Conservation (phyloP, 2,329 filamentous ascomycete genomes). For the Nothomitra cinnamomea region DNA sequence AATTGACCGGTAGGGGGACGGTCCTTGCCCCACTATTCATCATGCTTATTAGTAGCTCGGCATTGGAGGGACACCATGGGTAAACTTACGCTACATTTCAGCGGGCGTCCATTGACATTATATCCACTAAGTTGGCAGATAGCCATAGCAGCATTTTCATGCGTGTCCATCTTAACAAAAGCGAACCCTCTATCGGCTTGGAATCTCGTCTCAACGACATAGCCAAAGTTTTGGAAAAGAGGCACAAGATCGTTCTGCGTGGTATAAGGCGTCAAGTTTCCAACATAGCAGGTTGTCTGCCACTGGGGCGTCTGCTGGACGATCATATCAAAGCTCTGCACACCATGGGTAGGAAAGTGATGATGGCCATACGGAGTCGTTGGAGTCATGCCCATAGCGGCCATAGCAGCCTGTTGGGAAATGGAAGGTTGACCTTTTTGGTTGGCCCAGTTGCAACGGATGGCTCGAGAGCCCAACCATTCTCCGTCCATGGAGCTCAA, state of each 20-base stretch:
- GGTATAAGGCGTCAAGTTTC: slow-evolving; percentile 94
- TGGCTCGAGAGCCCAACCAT: slow-evolving; percentile 94
- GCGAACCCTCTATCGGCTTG: slow-evolving; percentile 95
- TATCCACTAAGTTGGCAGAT: slow-evolving; percentile 97
- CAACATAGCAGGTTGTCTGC: slow-evolving; percentile 98
- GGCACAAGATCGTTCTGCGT: slow-evolving; percentile 94
- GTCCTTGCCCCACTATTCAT: slow-evolving; percentile 86
- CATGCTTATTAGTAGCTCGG: slow-evolving; percentile 12
- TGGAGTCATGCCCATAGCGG: slow-evolving; percentile 93
- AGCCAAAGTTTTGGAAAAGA: slow-evolving; percentile 96
- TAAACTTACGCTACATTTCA: slow-evolving; percentile 94
- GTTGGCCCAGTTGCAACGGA: slow-evolving; percentile 99
- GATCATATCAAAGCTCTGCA: slow-evolving; percentile 96
- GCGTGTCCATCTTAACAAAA: slow-evolving; percentile 98
- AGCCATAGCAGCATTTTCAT: slow-evolving; percentile 95
- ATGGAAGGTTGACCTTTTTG: slow-evolving; percentile 99
- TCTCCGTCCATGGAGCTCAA: slow-evolving; percentile 97
- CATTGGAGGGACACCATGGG: background rate
- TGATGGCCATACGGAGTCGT: slow-evolving; percentile 94
- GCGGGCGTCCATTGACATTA: slow-evolving; percentile 86
- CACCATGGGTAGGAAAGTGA: slow-evolving; percentile 91
- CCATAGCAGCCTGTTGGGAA: slow-evolving; percentile 93
- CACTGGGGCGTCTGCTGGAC: slow-evolving; percentile 86
- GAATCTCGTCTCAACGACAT: slow-evolving; percentile 92
- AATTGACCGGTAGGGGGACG: slow-evolving; percentile 73